A percentile compares a stretch with the other conserved stretches of the same genome.
phyloP scores from a whole-genome alignment of 1,284 basidiomycete species.

The Puccinia triticina region DNA sequence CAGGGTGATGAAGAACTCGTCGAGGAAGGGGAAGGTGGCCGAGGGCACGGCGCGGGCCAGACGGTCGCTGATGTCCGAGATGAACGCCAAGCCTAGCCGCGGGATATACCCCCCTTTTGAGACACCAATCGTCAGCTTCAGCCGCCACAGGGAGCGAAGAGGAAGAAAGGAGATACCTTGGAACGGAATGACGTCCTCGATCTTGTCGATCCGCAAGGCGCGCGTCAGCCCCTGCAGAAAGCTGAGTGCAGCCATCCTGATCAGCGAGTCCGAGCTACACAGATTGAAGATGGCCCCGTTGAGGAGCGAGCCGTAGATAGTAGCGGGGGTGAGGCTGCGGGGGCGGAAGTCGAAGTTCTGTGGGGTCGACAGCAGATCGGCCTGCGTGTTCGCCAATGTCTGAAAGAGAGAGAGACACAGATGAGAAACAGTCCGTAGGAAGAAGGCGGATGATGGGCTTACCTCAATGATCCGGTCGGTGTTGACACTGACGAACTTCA shows the following conservation, averaged over 20 bases:
- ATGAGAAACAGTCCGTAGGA: not conserved
- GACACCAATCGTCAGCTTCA: conserved; percentile 6
- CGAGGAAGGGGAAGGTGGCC: conserved; percentile 80
- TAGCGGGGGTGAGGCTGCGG: conserved; percentile 29
- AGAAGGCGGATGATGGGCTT: no score
- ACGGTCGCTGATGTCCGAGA: conserved; percentile 70
- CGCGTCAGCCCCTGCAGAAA: conserved; percentile 48
- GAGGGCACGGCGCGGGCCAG: conserved; percentile 74
- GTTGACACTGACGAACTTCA: conserved; percentile 51
- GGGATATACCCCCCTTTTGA: conserved; percentile 77
- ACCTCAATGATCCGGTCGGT: conserved; percentile 51
- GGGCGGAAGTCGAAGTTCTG: conserved; percentile 43
- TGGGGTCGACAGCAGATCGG: conserved; percentile 31
- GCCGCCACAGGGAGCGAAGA: no score
- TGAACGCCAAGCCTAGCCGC: conserved; percentile 70
- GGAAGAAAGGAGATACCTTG: conserved; percentile 23
- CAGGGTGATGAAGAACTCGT: conserved; percentile 72
- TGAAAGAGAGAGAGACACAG: not conserved
- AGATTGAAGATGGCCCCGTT: conserved; percentile 51
- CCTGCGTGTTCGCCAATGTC: conserved; percentile 39
- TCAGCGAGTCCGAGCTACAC: conserved; percentile 42
- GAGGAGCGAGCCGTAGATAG: conserved; percentile 45
- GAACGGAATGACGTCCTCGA: conserved; percentile 43
- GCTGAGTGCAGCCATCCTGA: conserved; percentile 42
- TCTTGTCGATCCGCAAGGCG: conserved; percentile 28